Base-by-base conservation (phyloP, 1,284 basidiomycete genomes). In the Cystobasidium slooffiae region DNA sequence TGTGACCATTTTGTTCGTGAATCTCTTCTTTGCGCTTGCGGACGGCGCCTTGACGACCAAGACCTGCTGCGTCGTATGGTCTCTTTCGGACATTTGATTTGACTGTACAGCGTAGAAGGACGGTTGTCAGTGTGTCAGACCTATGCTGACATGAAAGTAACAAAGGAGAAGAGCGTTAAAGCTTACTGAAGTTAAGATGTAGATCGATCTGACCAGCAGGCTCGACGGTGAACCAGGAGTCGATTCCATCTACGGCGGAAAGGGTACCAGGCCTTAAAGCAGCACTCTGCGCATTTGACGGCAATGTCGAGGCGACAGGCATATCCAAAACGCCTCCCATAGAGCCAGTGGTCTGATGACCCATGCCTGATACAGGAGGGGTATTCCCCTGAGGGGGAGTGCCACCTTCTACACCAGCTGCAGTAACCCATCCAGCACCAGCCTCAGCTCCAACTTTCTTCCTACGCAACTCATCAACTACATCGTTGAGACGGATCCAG, bases 1-100 rank as follows among this genome's bases (percentile, higher is more conserved):
- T 93, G 86, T 99, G 97, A 4, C 97, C 97, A 81, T 99, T 99
- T 92, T 98, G 97, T 84, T 98, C 95, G 84, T 97, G 94, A 12
- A 99, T 91, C 84, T 99, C 96, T 79, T 91, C 96, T 85, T 97
- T 97, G 81, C 94, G 92, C 85, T 97, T 97, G 80, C 96, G 90
- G 78, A 99, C 89, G 75, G 97, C 97, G 76, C 96, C 97, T 84
- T 98, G 96, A 83, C 97, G 93, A 52, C 96, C 97, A 43, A 99
- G 89, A 76, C 93, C 94, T 75, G 90, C 87, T 46, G 84, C 91
- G 81, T 99, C 97, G 79, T 95, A 84, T 44, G 95, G 94, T 59
- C 95, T 90, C 82, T 97, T 96, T 75, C 93, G 90, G 47, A 96
- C 92, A 80, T 94, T 96, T 84, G 96, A 94, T 85, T 97, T 97